Evolutionary conservation across 2,329 filamentous ascomycete genomes (phyloP), one percentile per base, ranked within the genome.

Genomic region (Zopfia rhizophila): DNA sequence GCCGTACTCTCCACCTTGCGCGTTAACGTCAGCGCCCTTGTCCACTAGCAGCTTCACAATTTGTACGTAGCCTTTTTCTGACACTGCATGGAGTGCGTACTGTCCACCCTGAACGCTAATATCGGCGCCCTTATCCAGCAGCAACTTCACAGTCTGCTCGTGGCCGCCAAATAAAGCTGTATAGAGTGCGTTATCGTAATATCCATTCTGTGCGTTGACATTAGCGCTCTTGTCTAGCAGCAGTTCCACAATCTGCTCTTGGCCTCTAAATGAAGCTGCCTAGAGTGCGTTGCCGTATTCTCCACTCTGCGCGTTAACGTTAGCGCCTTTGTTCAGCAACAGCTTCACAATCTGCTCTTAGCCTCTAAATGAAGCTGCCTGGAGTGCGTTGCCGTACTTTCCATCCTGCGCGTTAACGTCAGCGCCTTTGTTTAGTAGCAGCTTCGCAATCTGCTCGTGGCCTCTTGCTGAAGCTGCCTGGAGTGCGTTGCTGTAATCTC

Each of bases 11-110:
- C 38, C 28, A 37, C 30, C 33, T 21, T 36, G 37, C 11, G 33
- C 22, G 25, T 45, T 53, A 13, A 41, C 41, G 24, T 45, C 21
- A n/a, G 58, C 60, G 22, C 55, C 52, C 12, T 44, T 39, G 5
- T 56, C 29, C 7, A 66, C 46, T 25, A 65, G 43, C 14, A 51
- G 21, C 38, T 55, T 38, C n/a, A 62, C 56, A 12, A 58, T 45
- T 10, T 47, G 14, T 13, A 51, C 16, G 33, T 57, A 14, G 24
- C 50, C 54, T 44, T 19, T 5, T 12, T 7, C 16, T 35, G 45
- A 29, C 2, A 38, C 38, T 14, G 38, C 38, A n/a, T 30, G 25
- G 24, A 39, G 32, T 25, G 41, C 25, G 18, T 30, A 39, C 11
- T 21, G 7, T 25, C 22, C 40, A 21, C 40, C 30, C n/a, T n/a